Percentiles rank a stretch among this genome's conserved stretches.
Conservation (phyloP, 306 rosid species). For the Spatholobus suberectus region DNA sequence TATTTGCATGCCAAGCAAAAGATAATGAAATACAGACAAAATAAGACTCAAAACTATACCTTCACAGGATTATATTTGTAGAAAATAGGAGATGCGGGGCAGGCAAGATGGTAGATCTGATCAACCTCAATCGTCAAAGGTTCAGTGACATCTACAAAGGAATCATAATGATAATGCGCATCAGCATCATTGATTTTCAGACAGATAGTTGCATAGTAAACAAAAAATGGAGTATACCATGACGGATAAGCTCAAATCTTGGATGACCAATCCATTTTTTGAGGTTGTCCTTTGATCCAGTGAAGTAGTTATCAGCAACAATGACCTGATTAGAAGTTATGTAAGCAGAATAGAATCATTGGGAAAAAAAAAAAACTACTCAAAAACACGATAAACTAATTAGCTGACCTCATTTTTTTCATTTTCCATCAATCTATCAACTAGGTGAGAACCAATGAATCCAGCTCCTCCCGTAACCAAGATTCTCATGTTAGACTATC, state of each 20-base stretch:
- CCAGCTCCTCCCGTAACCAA: conserved; percentile 99
- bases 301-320: conserved; percentile 94
- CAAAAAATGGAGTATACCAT: conserved; percentile 64
- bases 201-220: conserved; percentile 27
- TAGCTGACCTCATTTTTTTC: conserved; percentile 86
- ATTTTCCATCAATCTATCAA: conserved; percentile 94
- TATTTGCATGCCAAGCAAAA: conserved; percentile 18
- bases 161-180: conserved; percentile 31
- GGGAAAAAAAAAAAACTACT: neutral
- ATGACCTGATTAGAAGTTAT: conserved; percentile 62
- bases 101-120: conserved; percentile 95
- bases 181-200: conserved; percentile 27
- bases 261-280: conserved; percentile 96
- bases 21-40: conserved; percentile 12
- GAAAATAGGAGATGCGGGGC: conserved; percentile 98
- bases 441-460: conserved; percentile 97
- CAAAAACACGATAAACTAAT: neutral
- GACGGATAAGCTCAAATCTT: conserved; percentile 96
- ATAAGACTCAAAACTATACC: conserved; percentile 53
- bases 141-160: conserved; percentile 81
- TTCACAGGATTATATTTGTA: conserved; percentile 97
- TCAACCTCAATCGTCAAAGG: conserved; percentile 89
- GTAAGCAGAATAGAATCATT: neutral
- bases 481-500: conserved; percentile 93
- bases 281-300: conserved; percentile 93